These are phyloP conservation scores for Talaromyces borbonicus DNA, from an alignment of 495 filamentous ascomycete species.

Conservation along the genomic window DNA sequence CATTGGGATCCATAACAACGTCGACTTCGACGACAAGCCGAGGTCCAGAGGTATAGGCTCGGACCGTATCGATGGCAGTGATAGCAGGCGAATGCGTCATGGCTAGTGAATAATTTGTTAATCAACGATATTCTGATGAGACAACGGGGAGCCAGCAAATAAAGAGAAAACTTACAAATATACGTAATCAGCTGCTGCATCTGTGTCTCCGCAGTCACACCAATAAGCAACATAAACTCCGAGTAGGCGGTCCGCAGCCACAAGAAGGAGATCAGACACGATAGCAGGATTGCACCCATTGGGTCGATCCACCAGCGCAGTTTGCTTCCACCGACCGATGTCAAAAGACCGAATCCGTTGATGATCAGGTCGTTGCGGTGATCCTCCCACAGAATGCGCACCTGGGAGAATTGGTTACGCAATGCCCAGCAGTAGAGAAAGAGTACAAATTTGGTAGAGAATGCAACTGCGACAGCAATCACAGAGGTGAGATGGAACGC, in stretches of 20 bases:
- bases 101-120: constrained; percentile 25
- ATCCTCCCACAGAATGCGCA: constrained; percentile 88
- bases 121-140: neutral
- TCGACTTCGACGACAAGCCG: constrained; percentile 86
- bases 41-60: constrained; percentile 85
- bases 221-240: constrained; percentile 86
- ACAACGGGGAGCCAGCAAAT: neutral
- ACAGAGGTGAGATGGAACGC: constrained; percentile 76
- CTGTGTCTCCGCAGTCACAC: constrained; percentile 73
- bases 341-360: constrained; percentile 86
- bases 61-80: constrained; percentile 82
- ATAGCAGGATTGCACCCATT: constrained; percentile 79
- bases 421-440: constrained; percentile 92
- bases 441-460: constrained; percentile 69
- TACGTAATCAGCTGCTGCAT: constrained; percentile 94
- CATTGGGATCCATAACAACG: constrained; percentile 67
- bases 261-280: constrained; percentile 59
- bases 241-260: constrained; percentile 80
- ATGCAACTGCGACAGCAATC: constrained; percentile 78
- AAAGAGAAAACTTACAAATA: constrained; percentile 50
- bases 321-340: constrained; percentile 76
- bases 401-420: constrained; percentile 79
- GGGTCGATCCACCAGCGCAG: constrained; percentile 94
- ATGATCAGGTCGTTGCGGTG: constrained; percentile 84
- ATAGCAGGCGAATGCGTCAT: constrained; percentile 84